A percentile compares a stretch with the other conserved stretches of the same genome.
Evolutionary conservation across 1,284 basidiomycete species (phyloP).

Genomic region (Agaricales sp.): DNA sequence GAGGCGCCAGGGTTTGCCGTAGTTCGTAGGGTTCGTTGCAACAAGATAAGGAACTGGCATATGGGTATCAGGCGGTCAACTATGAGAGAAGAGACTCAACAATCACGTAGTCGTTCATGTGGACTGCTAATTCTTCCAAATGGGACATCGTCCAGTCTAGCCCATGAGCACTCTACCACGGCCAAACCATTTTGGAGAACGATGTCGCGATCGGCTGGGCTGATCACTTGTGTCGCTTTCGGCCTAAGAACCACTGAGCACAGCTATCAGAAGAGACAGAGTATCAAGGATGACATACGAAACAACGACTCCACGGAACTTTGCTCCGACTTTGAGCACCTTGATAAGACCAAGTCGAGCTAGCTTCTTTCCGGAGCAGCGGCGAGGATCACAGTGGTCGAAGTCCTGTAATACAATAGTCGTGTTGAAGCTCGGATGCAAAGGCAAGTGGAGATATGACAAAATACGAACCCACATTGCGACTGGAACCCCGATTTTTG

Average conservation of each 20-base stretch:
- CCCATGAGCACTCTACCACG: conserved; percentile 98
- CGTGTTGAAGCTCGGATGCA: not conserved
- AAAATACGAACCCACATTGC: conserved; percentile 76
- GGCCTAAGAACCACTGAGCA: conserved; percentile 46
- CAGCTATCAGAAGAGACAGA: conserved; percentile 2
- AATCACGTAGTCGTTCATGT: conserved; percentile 81
- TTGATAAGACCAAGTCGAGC: conserved; percentile 79
- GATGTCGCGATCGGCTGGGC: conserved; percentile 80
- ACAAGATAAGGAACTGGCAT: conserved; percentile 80
- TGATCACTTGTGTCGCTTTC: conserved; percentile 74
- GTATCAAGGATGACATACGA: conserved; percentile 57
- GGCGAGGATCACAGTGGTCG: conserved; percentile 91
- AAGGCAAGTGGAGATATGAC: not conserved
- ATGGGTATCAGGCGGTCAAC: not conserved
- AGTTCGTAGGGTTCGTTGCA: conserved; percentile 91
- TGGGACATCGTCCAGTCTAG: conserved; percentile 87
- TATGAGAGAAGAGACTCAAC: conserved; percentile 1
- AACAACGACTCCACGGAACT: conserved; percentile 88
- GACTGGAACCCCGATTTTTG: conserved; percentile 54
- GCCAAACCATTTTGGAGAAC: conserved; percentile 74
- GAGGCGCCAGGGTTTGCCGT: conserved; percentile 87
- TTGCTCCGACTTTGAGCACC: conserved; percentile 75
- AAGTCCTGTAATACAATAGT: conserved; percentile 59
- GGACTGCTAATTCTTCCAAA: conserved; percentile 91
- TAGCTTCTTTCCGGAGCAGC: conserved; percentile 94